phyloP scores from a whole-genome alignment of 345 rosid species.

The thale cress (Arabidopsis thaliana) region DNA sequence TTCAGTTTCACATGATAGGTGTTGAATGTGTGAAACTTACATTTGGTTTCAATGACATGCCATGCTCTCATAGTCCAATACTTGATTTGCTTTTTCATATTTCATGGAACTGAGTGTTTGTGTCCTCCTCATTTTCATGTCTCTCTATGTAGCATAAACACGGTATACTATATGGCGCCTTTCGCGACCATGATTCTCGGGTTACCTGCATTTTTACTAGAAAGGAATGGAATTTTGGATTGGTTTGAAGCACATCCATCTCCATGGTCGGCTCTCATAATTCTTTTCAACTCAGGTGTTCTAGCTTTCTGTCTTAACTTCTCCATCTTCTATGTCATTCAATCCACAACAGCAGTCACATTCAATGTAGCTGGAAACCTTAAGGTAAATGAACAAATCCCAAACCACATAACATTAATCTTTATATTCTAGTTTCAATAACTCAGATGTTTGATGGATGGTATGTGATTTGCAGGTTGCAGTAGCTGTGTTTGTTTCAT shows the following conservation, averaged over 20 bases:
- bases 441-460: neutral
- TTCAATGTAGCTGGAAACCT: constrained; percentile 96
- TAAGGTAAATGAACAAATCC: constrained; percentile 57
- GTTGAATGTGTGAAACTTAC: neutral
- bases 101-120: neutral
- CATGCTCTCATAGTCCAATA: neutral
- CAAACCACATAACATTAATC: neutral
- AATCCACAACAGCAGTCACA: constrained; percentile 94
- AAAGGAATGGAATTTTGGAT: constrained; percentile 73
- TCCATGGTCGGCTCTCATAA: constrained; percentile 57
- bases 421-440: neutral
- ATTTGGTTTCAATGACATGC: neutral
- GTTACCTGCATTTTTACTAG: constrained; percentile 75
- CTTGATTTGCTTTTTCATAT: neutral
- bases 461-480: constrained; percentile 63
- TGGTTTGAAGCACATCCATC: constrained; percentile 70
- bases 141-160: constrained; percentile 67
- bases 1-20: neutral
- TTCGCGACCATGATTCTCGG: constrained; percentile 89
- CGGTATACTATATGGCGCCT: constrained; percentile 98
- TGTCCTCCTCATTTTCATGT: constrained; percentile 6
- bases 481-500: constrained; percentile 79
- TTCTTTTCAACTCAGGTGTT: constrained; percentile 81
- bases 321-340: constrained; percentile 92
- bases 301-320: constrained; percentile 93